These are phyloP conservation scores for Ogataea paradorogensis DNA, from an alignment of 805 yeast species.

Conservation along the genomic window DNA sequence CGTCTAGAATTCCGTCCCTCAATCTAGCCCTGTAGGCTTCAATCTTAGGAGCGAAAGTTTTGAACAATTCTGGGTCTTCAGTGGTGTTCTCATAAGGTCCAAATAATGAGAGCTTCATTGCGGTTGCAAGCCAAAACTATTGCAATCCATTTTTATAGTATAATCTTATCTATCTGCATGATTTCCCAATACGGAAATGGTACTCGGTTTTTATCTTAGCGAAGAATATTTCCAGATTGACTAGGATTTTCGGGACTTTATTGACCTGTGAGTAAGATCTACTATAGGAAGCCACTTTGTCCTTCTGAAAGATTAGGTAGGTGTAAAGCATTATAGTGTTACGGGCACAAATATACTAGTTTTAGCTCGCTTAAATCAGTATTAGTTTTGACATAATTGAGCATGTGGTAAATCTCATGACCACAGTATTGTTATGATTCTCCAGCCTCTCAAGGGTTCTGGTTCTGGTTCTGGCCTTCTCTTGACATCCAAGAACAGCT, in stretches of 20 bases:
- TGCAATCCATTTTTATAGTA: not conserved
- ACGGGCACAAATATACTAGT: too few species aligned
- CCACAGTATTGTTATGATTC: constrained; percentile 5
- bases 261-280: too few species aligned
- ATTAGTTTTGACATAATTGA: too few species aligned
- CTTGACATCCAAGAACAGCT: constrained; percentile 31
- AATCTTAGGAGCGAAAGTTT: constrained; percentile 34
- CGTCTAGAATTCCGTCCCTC: constrained; percentile 26
- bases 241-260: too few species aligned
- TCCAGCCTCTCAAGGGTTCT: not conserved
- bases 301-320: too few species aligned
- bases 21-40: constrained; percentile 32
- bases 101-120: not conserved
- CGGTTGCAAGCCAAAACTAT: not conserved
- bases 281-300: too few species aligned
- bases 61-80: constrained; percentile 23
- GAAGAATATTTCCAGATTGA: not conserved
- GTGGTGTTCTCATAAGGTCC: constrained; percentile 15
- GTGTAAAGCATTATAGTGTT: too few species aligned
- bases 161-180: not conserved
- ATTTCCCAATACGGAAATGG: not conserved
- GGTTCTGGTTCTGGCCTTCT: constrained; percentile 28
- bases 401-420: not conserved
- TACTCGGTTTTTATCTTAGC: not conserved
- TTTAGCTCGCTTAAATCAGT: too few species aligned